Percentiles rank a stretch among this genome's conserved stretches.
Evolutionary conservation across 2,329 filamentous ascomycete genomes (phyloP).

Genomic region (Trichoderma aggressivum): DNA sequence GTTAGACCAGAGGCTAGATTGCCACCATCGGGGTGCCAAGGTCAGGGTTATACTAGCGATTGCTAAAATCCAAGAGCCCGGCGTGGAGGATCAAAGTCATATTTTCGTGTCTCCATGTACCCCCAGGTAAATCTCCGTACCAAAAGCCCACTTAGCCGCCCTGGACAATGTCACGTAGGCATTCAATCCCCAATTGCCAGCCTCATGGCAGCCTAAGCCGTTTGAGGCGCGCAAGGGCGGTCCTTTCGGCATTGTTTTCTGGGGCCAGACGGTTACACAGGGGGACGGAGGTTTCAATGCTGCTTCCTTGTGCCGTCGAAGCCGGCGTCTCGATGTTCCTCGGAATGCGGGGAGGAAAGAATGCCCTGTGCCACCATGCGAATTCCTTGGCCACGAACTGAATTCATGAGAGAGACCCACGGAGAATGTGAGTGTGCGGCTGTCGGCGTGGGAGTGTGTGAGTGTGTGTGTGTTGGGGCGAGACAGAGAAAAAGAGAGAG

Average conservation of each 20-base stretch:
- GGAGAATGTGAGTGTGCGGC: neutral
- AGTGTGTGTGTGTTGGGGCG: neutral
- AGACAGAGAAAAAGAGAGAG: neutral
- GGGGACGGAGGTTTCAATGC: neutral
- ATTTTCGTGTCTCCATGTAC: neutral
- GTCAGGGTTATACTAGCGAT: neutral
- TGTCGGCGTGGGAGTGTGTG: neutral
- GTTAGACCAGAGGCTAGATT: constrained; percentile 6
- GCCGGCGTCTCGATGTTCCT: neutral
- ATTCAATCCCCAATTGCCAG: neutral
- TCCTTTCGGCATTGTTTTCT: constrained; percentile 7
- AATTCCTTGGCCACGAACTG: neutral
- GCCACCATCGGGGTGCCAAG: neutral
- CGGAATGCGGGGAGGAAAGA: neutral
- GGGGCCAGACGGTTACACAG: neutral
- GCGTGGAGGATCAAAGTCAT: neutral
- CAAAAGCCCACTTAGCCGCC: constrained; percentile 5
- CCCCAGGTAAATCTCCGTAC: constrained; percentile 13
- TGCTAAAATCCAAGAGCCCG: neutral
- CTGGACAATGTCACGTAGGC: constrained; percentile 8
- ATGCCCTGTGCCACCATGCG: neutral
- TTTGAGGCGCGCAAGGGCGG: neutral
- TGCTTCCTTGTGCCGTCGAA: neutral
- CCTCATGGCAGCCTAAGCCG: constrained; percentile 1
- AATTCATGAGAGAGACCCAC: neutral